Evolutionary conservation across 2,329 filamentous ascomycete genomes (phyloP), one percentile per base, ranked within the genome.

Genomic region (Chaetomium sp.): DNA sequence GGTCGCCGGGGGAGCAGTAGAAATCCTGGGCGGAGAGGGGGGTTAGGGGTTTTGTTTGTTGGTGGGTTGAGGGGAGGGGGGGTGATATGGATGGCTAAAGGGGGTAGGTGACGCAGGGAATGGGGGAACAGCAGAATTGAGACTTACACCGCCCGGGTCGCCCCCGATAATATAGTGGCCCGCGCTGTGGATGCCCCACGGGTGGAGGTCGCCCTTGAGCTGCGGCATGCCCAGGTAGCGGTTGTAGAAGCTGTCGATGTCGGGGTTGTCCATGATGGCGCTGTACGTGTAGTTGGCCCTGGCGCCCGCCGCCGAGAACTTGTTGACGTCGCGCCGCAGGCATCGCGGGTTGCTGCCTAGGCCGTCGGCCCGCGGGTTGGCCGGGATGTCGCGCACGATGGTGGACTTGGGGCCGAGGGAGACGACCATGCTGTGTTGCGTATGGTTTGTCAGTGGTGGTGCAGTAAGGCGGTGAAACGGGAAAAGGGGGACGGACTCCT

Each of bases 191-290:
- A 78, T 75, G 1, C 78, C 79, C 73, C 79, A 75, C 4, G 75
- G 74, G 49, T 77, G 75, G 2, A 73, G 70, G 51, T 75, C 74
- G 50, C 75, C 75, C 67, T 75, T 74, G 3, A 71, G 71, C 31
- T 71, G 71, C 35, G 75, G 75, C n/a, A 70, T 73, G 4, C 78
- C 79, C 50, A 81, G 73, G 58, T 81, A 70, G 25, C 69, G 60
- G 67, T 76, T 78, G 68, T 82, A 78, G 67, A 82, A 82, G 49
- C 63, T 67, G 51, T 75, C 70, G 55, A 82, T 78, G 25, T 79
- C 70, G 0, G 68, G 64, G 71, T 74, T 74, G 5, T 75, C 68
- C 16, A 64, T 75, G 70, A 83, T 74, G 8, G 80, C 74, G 23
- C 63, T 71, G 65, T 69, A 72, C 0, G 71, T 69, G 33, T 71